Evolutionary conservation across 257 asterid species (phyloP), one percentile per base, ranked within the genome.

Genomic region (Solanum sejunctum): DNA sequence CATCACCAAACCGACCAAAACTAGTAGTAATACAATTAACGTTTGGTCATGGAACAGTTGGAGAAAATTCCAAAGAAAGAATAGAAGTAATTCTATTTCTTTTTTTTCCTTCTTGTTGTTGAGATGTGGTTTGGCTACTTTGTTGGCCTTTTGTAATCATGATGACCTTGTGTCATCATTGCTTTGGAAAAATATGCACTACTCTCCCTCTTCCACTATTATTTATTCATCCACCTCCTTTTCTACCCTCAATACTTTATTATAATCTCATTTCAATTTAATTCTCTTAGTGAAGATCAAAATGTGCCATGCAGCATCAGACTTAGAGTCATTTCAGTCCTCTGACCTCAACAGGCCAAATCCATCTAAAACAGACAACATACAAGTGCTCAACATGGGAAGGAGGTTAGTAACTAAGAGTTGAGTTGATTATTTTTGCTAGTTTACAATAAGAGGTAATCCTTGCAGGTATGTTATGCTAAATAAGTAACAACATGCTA

Each of bases 141-240:
- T 45, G 36, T 84, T 78, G 73, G 88, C 88, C 70, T 78, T 84
- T 79, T 84, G 88, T 87, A 89, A 86, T 87, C 28, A 87, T 89
- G 88, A 85, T 72, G 15, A 61, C 61, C 83, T 54, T 84, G 55
- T 84, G 84, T 71, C 92, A 89, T 89, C 90, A 89, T 89, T 84
- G 81, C 85, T 83, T 70, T 69, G 85, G 85, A 89, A 81, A 23
- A 55, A 75, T 21, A 47, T 28, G 67, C 45, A 47, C 55, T 4
- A 60, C 82, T 77, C 16, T 51, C 82, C 82, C 10, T 77, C 47
- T 77, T 51, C 82, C 61, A 8, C 82, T 15, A 43, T 26, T 49
- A 32, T 32, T 7, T 6, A 64, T 6, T n/a, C 23, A 41, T 0
- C 79, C 63, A 15, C 18, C 47, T 58, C 6, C 45, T 83, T 85